Conservation (phyloP, 306 rosid genomes). For the Senna siamea region DNA sequence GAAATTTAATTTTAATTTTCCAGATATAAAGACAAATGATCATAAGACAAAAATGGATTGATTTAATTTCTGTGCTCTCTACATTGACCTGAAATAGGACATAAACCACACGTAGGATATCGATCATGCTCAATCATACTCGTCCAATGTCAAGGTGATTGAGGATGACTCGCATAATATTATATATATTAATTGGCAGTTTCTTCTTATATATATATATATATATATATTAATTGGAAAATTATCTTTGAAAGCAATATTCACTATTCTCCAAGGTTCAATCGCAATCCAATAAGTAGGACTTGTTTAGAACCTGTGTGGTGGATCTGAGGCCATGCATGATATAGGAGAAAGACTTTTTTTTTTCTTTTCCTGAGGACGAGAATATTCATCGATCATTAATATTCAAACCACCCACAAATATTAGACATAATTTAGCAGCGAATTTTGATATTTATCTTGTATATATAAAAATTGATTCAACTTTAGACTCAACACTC, state of each 20-base stretch:
- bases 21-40: not conserved
- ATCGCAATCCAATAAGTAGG: conserved; percentile 42
- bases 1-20: too few relatives aligned
- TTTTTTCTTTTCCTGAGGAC: conserved; percentile 1
- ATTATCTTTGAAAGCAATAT: conserved; percentile 16
- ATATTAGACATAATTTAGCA: too few relatives aligned
- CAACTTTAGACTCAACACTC: too few relatives aligned
- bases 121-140: conserved; percentile 37
- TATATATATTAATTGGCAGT: conserved; percentile 38
- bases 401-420: not conserved
- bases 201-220: conserved; percentile 30
- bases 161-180: conserved; percentile 33
- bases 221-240: not conserved
- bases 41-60: not conserved
- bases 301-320: conserved; percentile 28
- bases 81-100: conserved; percentile 40
- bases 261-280: conserved; percentile 39
- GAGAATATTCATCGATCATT: not conserved
- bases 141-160: conserved; percentile 26
- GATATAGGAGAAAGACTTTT: too few relatives aligned
- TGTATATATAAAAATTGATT: too few relatives aligned
- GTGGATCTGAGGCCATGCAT: conserved; percentile 10
- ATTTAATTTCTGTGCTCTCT: conserved; percentile 5
- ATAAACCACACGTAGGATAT: conserved; percentile 39
- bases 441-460: too few relatives aligned